phyloP scores from a whole-genome alignment of 2,329 filamentous ascomycete species.

The Monascus ruber region DNA sequence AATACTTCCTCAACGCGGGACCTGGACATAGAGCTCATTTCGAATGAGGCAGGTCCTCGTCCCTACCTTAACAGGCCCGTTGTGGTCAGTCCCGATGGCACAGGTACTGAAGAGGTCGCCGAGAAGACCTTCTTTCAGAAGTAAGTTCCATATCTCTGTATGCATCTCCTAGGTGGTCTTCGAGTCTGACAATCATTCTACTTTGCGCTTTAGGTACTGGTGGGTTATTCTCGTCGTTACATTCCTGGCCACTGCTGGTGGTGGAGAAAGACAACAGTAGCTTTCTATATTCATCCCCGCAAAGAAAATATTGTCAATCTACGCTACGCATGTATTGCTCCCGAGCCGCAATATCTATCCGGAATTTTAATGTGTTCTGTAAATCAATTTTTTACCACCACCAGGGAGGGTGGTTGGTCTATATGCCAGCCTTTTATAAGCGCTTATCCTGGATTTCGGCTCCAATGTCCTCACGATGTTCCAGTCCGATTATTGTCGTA shows the following conservation, averaged over 20 bases:
- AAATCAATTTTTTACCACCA: too few species aligned
- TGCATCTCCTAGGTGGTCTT: background rate
- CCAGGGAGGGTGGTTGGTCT: too few species aligned
- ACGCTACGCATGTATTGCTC: background rate
- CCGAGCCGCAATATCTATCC: background rate
- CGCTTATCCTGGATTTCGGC: too few species aligned
- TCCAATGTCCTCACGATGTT: too few species aligned
- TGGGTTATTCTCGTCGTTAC: conserved; percentile 34
- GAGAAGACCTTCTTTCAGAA: conserved; percentile 37
- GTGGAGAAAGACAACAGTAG: conserved; percentile 20
- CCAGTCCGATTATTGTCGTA: too few species aligned
- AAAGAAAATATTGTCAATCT: background rate
- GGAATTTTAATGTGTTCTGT: too few species aligned
- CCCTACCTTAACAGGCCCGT: conserved; percentile 31
- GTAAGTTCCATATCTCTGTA: conserved; percentile 15
- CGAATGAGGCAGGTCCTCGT: conserved; percentile 17
- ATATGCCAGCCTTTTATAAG: too few species aligned
- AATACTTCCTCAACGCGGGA: conserved; percentile 5
- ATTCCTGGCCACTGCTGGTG: conserved; percentile 31
- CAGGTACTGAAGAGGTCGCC: conserved; percentile 23
- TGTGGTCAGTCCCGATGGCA: conserved; percentile 27
- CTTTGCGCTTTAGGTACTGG: conserved; percentile 29
- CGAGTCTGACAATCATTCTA: background rate
- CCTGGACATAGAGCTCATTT: conserved; percentile 24
- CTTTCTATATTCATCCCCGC: conserved; percentile 2